Evolutionary conservation across 2,329 filamentous ascomycete genomes (phyloP), one percentile per base, ranked within the genome.

Genomic region (Cytospora piceicola): DNA sequence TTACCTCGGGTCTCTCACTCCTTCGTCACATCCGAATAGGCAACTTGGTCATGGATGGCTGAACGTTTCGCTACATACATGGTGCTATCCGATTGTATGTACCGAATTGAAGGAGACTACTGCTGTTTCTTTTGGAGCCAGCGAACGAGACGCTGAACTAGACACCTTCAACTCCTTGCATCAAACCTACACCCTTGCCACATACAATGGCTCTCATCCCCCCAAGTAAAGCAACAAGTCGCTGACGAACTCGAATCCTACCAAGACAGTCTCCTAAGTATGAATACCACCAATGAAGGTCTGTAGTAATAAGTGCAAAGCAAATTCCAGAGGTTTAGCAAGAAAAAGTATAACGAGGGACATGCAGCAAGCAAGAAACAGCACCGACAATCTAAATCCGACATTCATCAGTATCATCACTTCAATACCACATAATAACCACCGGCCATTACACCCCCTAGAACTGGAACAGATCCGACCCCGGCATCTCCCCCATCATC

Each of bases 401-500:
- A 22, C n/a, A n/a, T 4, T 15, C n/a, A 22, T 46, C n/a, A 49
- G 14, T 6, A 24, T 8, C 1, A 22, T 20, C 42, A 11, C 30
- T 22, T 24, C 29, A 11, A 27, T 8, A 11, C 11, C 12, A 51
- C 17, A 34, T 8, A 30, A 22, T 17, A n/a, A 1, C 9, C 34
- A 24, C 22, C 27, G 15, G 12, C 22, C 14, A 14, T 27, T n/a
- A 17, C 51, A 11, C 20, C 34, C 29, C n/a, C 46, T 52, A 68
- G 22, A 67, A 65, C 32, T 57, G 58, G 29, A 63, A 68, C 8
- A 57, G 5, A 46, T 67, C 58, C 14, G 67, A 58, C 2, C 65
- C 65, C 14, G 65, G 65, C 27, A 67, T 56, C 17, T 65, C 61
- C 9, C 42, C 57, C 34, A 56, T 55, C 42, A 59, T 51, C 54